Evolutionary conservation across 106 monocot genomes (phyloP), one percentile per base, ranked within the genome.

Genomic region (Phalaenopsis equestris): DNA sequence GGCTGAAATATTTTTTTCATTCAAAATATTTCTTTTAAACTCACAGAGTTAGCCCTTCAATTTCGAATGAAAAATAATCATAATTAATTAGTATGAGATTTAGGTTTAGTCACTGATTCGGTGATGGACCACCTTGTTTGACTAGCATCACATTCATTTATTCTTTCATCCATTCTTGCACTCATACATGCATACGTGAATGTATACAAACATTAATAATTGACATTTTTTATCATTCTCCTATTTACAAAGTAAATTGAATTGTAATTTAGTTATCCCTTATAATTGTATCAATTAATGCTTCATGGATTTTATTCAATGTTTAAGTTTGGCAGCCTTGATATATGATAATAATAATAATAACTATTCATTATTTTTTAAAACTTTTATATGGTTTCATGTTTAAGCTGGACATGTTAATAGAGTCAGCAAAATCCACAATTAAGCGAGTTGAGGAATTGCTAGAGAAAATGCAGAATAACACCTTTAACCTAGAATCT

Each of bases 361-460:
- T 76, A 78, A 36, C 42, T 84, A 56, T 76, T 83, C 19, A 64
- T 79, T 24, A 23, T 57, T 19, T 14, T 57, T 56, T 45, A 0
- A 45, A 4, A 14, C 15, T 12, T 65, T 65, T 5, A 24, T 65
- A 65, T 65, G 64, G 24, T 64, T 1, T 64, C 64, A 97, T 92
- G 85, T 98, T 98, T 91, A 94, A 98, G 81, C 82, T 98, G 46
- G 97, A 94, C 75, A 98, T 98, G 97, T 80, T 94, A 64, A 78
- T 98, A 70, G 97, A 98, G 79, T 92, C 94, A 2, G 94, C 91
- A 36, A 98, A 94, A 83, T 85, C 78, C 47, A 88, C 97, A 45
- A 94, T 87, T 39, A 90, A 85, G 77, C 82, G 89, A 78, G 90
- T 94, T 11, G 97, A 98, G 73, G 94, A 98, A 55, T 72, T 94